phyloP scores from a whole-genome alignment of 164 flowering plant genomes.

The Berberis thunbergii region DNA sequence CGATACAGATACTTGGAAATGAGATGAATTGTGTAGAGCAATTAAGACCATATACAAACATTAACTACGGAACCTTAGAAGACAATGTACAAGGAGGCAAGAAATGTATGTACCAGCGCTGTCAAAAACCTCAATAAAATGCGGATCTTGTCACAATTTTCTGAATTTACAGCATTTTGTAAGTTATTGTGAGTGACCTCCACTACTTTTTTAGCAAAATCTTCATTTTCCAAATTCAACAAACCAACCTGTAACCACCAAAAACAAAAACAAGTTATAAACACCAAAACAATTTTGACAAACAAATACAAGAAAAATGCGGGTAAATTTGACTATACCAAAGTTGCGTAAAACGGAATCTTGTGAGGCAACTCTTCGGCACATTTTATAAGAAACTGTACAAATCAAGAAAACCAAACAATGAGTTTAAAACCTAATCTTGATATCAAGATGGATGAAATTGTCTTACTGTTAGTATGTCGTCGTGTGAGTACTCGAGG shows the following conservation, averaged over 20 bases:
- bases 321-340: constrained; percentile 41
- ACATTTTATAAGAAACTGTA: constrained; percentile 80
- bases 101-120: constrained; percentile 43
- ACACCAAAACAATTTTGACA: neutral
- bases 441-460: no score
- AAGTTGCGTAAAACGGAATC: constrained; percentile 77
- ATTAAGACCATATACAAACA: neutral
- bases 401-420: neutral
- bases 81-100: neutral
- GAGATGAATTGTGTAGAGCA: no score
- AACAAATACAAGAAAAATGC: neutral
- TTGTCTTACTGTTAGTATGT: no score
- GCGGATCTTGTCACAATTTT: constrained; percentile 65
- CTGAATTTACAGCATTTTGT: constrained; percentile 72
- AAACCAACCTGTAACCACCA: constrained; percentile 59
- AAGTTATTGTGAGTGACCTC: constrained; percentile 51
- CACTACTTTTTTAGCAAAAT: constrained; percentile 50
- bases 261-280: no score
- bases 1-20: no score
- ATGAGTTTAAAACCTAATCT: no score
- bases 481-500: no score
- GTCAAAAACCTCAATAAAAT: constrained; percentile 79
- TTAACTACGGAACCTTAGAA: neutral
- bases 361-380: constrained; percentile 95
- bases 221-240: constrained; percentile 85